Evolutionary conservation across 805 yeast genomes (phyloP).

Genomic region (Candida qinlingensis): DNA sequence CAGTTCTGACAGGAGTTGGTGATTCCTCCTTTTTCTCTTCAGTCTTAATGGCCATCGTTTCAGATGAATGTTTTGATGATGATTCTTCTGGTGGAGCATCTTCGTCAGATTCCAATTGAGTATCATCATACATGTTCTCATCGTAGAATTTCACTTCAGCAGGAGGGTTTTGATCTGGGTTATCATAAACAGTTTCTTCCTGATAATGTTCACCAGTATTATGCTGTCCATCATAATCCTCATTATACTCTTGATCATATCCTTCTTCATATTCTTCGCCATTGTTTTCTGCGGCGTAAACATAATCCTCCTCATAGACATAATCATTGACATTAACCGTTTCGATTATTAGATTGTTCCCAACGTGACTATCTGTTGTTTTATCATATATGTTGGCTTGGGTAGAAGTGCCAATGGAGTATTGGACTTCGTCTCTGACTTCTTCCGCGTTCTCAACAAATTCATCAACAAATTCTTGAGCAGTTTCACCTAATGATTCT

Average conservation of each 20-base stretch:
- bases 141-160: neutral
- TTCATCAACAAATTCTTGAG: constrained; percentile 6
- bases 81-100: no score
- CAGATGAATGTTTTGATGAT: no score
- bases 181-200: no score
- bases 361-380: neutral
- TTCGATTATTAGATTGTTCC: constrained; percentile 5
- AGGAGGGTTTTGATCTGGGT: no score
- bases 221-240: neutral
- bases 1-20: no score
- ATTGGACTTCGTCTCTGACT: neutral
- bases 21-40: neutral
- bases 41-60: no score
- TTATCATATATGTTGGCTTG: neutral
- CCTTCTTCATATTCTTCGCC: constrained; percentile 1
- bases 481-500: constrained; percentile 8
- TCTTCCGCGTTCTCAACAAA: constrained; percentile 1
- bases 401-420: neutral
- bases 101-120: neutral
- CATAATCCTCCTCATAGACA: constrained; percentile 4
- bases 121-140: neutral
- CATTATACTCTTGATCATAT: neutral
- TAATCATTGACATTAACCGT: constrained; percentile 8
- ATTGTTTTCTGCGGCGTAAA: neutral
- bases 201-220: no score